phyloP scores from a whole-genome alignment of 768 basidiomycete genomes.

The Naganishia kalamii region DNA sequence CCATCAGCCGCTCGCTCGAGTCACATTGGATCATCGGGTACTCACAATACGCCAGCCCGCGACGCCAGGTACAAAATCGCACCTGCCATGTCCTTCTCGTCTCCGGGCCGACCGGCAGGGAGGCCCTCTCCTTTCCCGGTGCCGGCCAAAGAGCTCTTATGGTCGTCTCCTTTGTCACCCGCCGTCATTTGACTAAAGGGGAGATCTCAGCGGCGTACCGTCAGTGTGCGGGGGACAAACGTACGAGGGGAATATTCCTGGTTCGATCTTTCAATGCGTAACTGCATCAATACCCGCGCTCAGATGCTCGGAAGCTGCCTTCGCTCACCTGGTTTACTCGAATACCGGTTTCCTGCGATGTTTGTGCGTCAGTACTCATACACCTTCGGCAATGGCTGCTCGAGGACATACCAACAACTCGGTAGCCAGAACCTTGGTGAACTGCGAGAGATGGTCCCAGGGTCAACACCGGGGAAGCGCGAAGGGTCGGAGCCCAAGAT shows the following conservation, averaged over 20 bases:
- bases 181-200: conserved; percentile 35
- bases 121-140: conserved; percentile 30
- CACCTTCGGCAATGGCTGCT: background rate
- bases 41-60: conserved; percentile 9
- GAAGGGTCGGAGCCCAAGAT: too few relatives aligned
- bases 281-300: too few relatives aligned
- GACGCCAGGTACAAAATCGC: conserved; percentile 24
- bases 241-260: conserved; percentile 39
- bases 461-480: too few relatives aligned
- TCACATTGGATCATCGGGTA: background rate
- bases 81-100: conserved; percentile 38
- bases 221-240: too few relatives aligned
- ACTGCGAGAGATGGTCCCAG: too few relatives aligned
- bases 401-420: conserved; percentile 24
- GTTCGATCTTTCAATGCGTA: conserved; percentile 2
- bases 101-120: conserved; percentile 35
- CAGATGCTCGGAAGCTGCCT: too few relatives aligned
- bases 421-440: conserved; percentile 33
- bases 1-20: background rate
- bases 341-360: conserved; percentile 25
- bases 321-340: conserved; percentile 33
- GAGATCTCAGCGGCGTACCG: too few relatives aligned
- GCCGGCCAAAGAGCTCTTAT: conserved; percentile 30
- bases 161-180: conserved; percentile 24
- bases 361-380: background rate